Base-by-base conservation (phyloP, 176 grass and related monocot genomes). In the Echinochloa phyllopogon region DNA sequence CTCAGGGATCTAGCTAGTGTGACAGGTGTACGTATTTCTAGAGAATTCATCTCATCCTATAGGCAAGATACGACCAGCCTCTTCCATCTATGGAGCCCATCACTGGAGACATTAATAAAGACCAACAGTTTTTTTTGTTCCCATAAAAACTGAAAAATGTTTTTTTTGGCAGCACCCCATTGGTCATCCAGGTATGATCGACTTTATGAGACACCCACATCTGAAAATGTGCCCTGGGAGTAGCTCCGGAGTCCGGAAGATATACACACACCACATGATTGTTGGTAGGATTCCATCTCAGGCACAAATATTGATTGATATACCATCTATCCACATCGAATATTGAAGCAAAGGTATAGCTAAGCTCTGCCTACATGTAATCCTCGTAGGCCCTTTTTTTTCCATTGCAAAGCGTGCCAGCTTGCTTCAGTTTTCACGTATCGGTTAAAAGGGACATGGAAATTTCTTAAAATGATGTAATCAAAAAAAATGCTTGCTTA, bases 241-340 rank as follows among this genome's bases (percentile, higher is more conserved):
- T 69, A 58, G 52, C 72, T 12, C 36, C 1, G 10, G 41, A 48
- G 53, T 12, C 36, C 1, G 10, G 41, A 48, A 63, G 43, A 78
- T 52, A 8, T 39, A 70, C 12, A 42, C 9, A 57, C 9, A 75
- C 69, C 70, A 60, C 67, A 74, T 60, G 75, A 80, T 80, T 67
- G 66, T 29, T 80, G 67, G 49, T 80, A 50, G 58, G 75, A 80
- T 74, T 84, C 65, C 33, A 78, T 45, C 23, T 55, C 74, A 72
- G 16, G 45, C 74, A 38, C 40, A 57, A 69, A 56, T 40, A 4
- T 72, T 82, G 17, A 85, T 41, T 63, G 52, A 55, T 58, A 75
- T 53, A 62, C 72, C 69, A 45, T 75, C 62, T 81, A 85, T 85
- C 82, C 69, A 60, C 82, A 76, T 81, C 70, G 87, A 85, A 90